A percentile compares a stretch with the other conserved stretches of the same genome.
phyloP scores from a whole-genome alignment of 768 basidiomycete species.

The Suillus paluster region DNA sequence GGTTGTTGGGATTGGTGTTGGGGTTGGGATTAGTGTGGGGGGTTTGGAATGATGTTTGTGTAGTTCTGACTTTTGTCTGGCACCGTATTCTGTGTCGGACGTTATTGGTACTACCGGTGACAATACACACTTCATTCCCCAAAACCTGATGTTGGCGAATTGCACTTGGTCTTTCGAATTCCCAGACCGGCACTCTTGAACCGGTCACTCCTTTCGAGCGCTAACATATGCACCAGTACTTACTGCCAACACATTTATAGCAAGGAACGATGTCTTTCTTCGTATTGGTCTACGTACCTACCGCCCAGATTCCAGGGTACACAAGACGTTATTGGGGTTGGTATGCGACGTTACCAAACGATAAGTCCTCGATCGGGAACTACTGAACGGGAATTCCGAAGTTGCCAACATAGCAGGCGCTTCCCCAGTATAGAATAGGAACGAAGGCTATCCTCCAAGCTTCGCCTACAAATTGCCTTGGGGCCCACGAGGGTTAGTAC shows the following conservation, averaged over 20 bases:
- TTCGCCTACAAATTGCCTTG: neutral
- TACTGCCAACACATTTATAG: neutral
- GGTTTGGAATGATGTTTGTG: slow-evolving; percentile 13
- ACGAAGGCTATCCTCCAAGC: neutral
- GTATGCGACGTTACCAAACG: neutral
- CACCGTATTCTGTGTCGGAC: neutral
- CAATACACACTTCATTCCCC: neutral
- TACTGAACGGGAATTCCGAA: neutral
- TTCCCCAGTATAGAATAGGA: neutral
- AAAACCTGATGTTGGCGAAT: neutral
- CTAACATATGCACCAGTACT: no score
- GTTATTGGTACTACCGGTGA: neutral
- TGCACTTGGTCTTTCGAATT: neutral
- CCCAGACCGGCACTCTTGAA: no score
- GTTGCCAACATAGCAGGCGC: neutral
- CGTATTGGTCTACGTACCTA: neutral
- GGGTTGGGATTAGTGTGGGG: slow-evolving; percentile 13
- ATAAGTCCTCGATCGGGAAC: neutral
- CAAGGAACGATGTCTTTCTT: neutral
- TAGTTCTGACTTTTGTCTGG: slow-evolving; percentile 2
- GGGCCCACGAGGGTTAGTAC: neutral
- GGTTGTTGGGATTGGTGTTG: slow-evolving; percentile 12
- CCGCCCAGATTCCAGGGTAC: neutral
- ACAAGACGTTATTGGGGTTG: neutral
- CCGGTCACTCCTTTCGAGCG: no score